phyloP scores from a whole-genome alignment of 2,329 filamentous ascomycete genomes.

The Xylaria polymorpha region DNA sequence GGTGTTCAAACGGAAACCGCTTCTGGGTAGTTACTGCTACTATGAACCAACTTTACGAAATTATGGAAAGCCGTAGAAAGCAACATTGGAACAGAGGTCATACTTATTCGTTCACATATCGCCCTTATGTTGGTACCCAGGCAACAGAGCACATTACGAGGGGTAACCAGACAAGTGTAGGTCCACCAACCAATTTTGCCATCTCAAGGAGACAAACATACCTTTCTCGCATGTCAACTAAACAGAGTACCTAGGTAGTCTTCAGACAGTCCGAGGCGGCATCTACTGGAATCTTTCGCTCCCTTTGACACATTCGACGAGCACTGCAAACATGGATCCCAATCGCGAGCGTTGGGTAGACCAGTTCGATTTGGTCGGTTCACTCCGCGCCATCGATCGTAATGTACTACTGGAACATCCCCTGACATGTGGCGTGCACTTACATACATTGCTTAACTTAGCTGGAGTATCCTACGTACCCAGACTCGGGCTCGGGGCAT shows the following conservation, averaged over 20 bases:
- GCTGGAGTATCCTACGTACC: not conserved
- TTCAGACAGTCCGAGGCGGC: too few relatives aligned
- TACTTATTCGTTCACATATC: not conserved
- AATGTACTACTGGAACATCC: slow-evolving; percentile 7
- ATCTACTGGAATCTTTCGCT: not conserved
- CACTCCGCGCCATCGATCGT: slow-evolving; percentile 2
- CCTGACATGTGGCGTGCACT: not conserved
- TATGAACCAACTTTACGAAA: not conserved
- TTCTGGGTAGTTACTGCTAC: not conserved
- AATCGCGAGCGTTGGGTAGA: not conserved
- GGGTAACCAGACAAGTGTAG: not conserved
- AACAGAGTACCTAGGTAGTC: not conserved
- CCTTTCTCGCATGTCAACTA: not conserved
- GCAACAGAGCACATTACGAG: not conserved
- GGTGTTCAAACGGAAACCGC: not conserved
- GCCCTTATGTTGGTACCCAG: not conserved
- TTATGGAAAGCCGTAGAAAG: not conserved
- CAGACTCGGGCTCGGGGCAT: not conserved
- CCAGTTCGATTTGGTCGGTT: not conserved
- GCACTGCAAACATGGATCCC: not conserved
- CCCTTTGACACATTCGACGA: not conserved
- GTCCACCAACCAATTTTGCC: not conserved
- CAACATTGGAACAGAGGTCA: not conserved
- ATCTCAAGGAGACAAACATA: not conserved
- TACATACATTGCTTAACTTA: slow-evolving; percentile 5